Base-by-base conservation (phyloP, 495 filamentous ascomycete genomes). In the Talaromyces proteolyticus region DNA sequence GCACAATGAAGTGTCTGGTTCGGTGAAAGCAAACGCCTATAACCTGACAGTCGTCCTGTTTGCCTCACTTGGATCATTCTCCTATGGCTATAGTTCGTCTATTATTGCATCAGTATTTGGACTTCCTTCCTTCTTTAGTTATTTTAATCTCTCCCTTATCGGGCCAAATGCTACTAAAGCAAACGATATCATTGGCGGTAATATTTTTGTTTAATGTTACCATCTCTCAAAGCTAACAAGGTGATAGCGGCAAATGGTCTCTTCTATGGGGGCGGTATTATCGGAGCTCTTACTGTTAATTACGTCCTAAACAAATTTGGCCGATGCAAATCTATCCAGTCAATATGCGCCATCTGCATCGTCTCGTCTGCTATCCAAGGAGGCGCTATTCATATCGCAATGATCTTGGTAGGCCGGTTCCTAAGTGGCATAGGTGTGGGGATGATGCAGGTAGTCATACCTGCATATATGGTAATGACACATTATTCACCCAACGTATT, bases 51-150 rank as follows among this genome's bases (percentile, higher is more conserved):
- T 57, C 22, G 53, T 55, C 36, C 55, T 57, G 12, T 43, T 57
- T 25, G 55, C 50, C 4, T 25, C 53, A 23, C 36, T 57, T 5
- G 55, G 55, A 2, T 57, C 55, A 12, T 42, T 57, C 21, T 55
- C 55, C 6, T 57, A 57, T 42, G 55, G 55, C n/a, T 57, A 38
- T 47, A 57, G 54, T 52, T 51, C 46, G 18, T 47, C 55, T 5
- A 57, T 57, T 42, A 51, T 51, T 16, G 55, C 52, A 14, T 14
- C 46, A 11, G 52, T 57, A 6, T 36, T 55, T 21, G 55, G 52
- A 6, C 46, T 54, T 2, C 52, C 53, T 1, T 55, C 53, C 4
- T 55, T 57, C 45, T 57, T 52, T 42, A 7, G 14, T 16, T 57
- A 57, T 42, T 57, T 57, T 50, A 36, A 57, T 45, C 43, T 45